A percentile compares a stretch with the other conserved stretches of the same genome.
These are phyloP conservation scores for Strombidium stylifer DNA, from an alignment of 73 alveolate species.

Conservation along the genomic window DNA sequence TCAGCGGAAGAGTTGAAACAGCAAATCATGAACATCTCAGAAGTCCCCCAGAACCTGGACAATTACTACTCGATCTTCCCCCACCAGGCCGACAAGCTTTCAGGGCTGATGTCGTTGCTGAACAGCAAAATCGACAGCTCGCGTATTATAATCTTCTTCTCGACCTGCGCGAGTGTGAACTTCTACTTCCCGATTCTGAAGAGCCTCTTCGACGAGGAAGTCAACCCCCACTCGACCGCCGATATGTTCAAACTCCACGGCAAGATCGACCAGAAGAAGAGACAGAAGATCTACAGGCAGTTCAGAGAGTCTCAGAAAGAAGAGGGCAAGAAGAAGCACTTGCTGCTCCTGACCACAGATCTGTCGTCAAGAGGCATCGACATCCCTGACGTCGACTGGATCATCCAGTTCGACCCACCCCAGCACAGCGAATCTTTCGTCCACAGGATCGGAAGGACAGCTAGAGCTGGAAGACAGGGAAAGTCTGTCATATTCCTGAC, in stretches of 20 bases:
- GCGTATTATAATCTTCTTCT: constrained; percentile 80
- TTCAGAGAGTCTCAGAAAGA: constrained; percentile 45
- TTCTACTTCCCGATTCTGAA: constrained; percentile 64
- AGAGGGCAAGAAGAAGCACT: constrained; percentile 59
- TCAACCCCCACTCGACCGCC: no score
- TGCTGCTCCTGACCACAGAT: constrained; percentile 96
- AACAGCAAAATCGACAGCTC: constrained; percentile 24
- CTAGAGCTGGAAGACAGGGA: constrained; percentile 98
- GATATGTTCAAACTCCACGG: constrained; percentile 91
- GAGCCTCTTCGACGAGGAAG: constrained; percentile 30
- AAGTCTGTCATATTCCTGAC: constrained; percentile 42
- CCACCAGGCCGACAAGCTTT: constrained; percentile 57
- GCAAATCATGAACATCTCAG: constrained; percentile 19
- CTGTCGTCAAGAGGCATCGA: constrained; percentile 99
- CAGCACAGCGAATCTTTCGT: constrained; percentile 94
- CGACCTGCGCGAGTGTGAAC: constrained; percentile 95
- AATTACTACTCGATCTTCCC: constrained; percentile 47
- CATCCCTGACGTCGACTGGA: constrained; percentile 96
- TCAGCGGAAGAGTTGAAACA: constrained; percentile 16
- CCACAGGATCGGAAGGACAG: constrained; percentile 99
- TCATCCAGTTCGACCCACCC: constrained; percentile 96
- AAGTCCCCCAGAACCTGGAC: constrained; percentile 64
- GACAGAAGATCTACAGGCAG: constrained; percentile 85
- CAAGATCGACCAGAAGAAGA: constrained; percentile 88
- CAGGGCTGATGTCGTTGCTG: constrained; percentile 48